Evolutionary conservation across 768 basidiomycete genomes (phyloP), one percentile per base, ranked within the genome.

Genomic region (Pilatotrama ljubarskyi): DNA sequence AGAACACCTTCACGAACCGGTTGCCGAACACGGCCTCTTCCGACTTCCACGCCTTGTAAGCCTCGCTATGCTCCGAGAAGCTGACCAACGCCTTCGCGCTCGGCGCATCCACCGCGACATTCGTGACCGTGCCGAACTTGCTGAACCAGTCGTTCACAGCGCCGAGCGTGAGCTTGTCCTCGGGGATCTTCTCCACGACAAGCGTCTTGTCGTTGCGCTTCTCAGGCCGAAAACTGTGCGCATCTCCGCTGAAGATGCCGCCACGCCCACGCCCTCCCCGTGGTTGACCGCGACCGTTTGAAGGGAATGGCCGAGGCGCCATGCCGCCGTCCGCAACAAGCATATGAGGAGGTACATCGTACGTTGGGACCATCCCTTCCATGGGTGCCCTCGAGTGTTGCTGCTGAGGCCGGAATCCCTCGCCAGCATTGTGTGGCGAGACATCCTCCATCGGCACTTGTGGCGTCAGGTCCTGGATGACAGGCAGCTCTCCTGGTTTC

Each of bases 1-100:
- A 97, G 68, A 96, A 93, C 35, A 97, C 81, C 74, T 95, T 96
- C 64, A 97, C 95, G 72, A 97, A 97, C 50, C 95, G 85, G 66
- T 95, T 95, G 11, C 85, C 86, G 68, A 97, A 97, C 14, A 97
- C 89, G n/a, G 95, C 93, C 63, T 96, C 93, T 73, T 95, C 91
- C 24, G 87, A 86, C 72, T 91, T 92, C 91, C 95, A 94, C 1
- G 95, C 95, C 13, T 84, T 82, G 68, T 89, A 85, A 0, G 95
- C 95, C 67, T 95, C 90, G 20, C 82, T 83, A 70, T 95, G 93
- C 9, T 80, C 83, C 35, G 84, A 80, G 73, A 97, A 98, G 64
- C 90, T 93, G 63, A 98, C 90, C 49, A 98, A 75, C 0, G 94
- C 94, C 70, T 95, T 93, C 44, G 84, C 81, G 44, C 78, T 83